These are phyloP conservation scores for Pseudogymnoascus sp. DNA, from an alignment of 2,329 filamentous ascomycete genomes.

Conservation along the genomic window DNA sequence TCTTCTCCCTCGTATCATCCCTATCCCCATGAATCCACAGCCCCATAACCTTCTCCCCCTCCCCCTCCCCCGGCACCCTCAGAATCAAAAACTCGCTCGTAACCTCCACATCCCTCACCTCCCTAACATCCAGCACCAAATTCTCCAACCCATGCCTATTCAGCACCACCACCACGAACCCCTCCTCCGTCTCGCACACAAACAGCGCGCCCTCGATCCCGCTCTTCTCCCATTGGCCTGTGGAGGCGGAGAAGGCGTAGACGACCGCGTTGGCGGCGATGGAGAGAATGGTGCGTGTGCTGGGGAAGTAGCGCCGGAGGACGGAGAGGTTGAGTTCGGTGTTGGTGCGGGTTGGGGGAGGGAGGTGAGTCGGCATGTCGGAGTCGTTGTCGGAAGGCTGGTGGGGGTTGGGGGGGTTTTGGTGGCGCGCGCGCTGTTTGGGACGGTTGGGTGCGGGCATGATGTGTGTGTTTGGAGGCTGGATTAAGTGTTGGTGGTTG, in stretches of 20 bases:
- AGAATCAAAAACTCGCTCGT: constrained; percentile 45
- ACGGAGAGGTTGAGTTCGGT: constrained; percentile 83
- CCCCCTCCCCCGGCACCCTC: constrained; percentile 29
- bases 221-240: constrained; percentile 72
- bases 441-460: background rate
- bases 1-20: constrained; percentile 33
- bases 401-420: constrained; percentile 22
- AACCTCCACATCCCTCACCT: constrained; percentile 57
- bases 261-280: constrained; percentile 81
- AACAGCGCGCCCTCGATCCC: constrained; percentile 85
- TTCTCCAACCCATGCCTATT: constrained; percentile 66
- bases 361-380: constrained; percentile 32
- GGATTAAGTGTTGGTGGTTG: background rate
- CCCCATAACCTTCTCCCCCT: constrained; percentile 37
- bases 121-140: constrained; percentile 55
- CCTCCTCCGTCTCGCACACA: constrained; percentile 56
- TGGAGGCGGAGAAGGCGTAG: constrained; percentile 64
- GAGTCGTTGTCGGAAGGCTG: constrained; percentile 46
- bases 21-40: constrained; percentile 48
- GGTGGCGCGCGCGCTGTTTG: constrained; percentile 27
- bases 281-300: constrained; percentile 63
- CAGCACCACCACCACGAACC: constrained; percentile 58
- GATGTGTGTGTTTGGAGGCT: background rate
- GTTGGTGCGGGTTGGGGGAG: constrained; percentile 47
- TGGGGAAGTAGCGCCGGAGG: constrained; percentile 70